phyloP scores from a whole-genome alignment of 345 rosid genomes.

The Mercurialis annua region DNA sequence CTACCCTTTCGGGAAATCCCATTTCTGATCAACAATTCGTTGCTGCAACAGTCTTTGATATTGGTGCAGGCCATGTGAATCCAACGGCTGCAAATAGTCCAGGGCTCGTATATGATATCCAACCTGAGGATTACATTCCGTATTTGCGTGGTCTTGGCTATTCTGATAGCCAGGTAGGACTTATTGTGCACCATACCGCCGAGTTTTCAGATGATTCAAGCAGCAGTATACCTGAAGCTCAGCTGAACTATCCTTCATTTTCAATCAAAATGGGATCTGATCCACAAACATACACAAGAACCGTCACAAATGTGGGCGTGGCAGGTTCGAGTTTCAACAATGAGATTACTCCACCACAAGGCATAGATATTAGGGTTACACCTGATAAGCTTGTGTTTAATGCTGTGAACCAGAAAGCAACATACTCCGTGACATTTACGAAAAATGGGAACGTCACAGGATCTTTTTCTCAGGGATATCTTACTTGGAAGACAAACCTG shows the following conservation, averaged over 20 bases:
- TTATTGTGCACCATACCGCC: conserved; percentile 1
- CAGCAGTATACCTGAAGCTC: conserved; percentile 13
- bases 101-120: conserved; percentile 44
- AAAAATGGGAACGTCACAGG: neutral
- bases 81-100: conserved; percentile 41
- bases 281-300: conserved; percentile 19
- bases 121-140: conserved; percentile 16
- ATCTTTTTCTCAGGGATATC: conserved; percentile 20
- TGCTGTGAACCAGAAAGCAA: conserved; percentile 6
- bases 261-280: conserved; percentile 5
- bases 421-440: conserved; percentile 21
- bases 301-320: conserved; percentile 20
- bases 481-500: conserved; percentile 12
- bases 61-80: conserved; percentile 47
- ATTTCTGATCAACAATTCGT: conserved; percentile 10
- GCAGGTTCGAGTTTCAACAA: conserved; percentile 5
- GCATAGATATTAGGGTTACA: neutral
- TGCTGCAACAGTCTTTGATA: conserved; percentile 42
- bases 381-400: conserved; percentile 10
- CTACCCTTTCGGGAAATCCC: neutral
- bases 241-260: conserved; percentile 26
- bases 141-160: conserved; percentile 20
- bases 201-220: neutral
- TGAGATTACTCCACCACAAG: conserved; percentile 6
- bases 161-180: conserved; percentile 1